Base-by-base conservation (phyloP, 2,329 filamentous ascomycete species). In the Cryphonectria carpinicola region DNA sequence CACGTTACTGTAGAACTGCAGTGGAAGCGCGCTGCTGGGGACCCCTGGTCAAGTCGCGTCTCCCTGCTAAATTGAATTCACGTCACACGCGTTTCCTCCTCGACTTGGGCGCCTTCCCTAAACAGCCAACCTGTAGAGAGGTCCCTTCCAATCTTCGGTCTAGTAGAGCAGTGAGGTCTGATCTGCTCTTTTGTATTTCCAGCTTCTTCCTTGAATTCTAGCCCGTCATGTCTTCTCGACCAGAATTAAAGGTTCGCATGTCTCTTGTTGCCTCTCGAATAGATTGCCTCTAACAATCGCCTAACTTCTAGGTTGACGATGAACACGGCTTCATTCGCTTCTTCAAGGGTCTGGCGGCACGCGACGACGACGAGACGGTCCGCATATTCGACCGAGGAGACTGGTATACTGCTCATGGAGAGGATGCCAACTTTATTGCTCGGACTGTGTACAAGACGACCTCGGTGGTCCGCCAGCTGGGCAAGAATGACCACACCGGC, bases 301-400 rank as follows among this genome's bases (percentile, higher is more conserved):
- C 4, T 65, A 66, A 64, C 66, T 43, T 67, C 14, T 69, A 95
- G 92, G 93, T 98, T 79, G 97, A 99, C 78, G 96, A 99, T 79
- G 96, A 99, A 84, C 90, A 92, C 78, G 94, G 95, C 75, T 99
- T 99, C 85, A 98, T 98, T 83, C 93, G 92, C 76, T 97, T 94
- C 84, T 99, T 97, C 86, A 95, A 95, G 76, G 92, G 90, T n/a
- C 87, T 99, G 3, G 90, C 94, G 7, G 77, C 84, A 19, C 89
- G 90, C 67, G 89, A 90, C 75, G 87, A 90, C 54, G 87, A 90
- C 54, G 92, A 93, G 68, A 95, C 93, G 0, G 87, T 99, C 68
- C 91, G 96, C 68, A 92, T 99, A 72, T 98, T 98, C 79, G 95
- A 98, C 78, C 90, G 96, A 74, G 92, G 93, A 49, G 96, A 99